Percentiles rank a stretch among this genome's conserved stretches.
Evolutionary conservation across 257 asterid species (phyloP).

Genomic region (Rehmannia glutinosa): DNA sequence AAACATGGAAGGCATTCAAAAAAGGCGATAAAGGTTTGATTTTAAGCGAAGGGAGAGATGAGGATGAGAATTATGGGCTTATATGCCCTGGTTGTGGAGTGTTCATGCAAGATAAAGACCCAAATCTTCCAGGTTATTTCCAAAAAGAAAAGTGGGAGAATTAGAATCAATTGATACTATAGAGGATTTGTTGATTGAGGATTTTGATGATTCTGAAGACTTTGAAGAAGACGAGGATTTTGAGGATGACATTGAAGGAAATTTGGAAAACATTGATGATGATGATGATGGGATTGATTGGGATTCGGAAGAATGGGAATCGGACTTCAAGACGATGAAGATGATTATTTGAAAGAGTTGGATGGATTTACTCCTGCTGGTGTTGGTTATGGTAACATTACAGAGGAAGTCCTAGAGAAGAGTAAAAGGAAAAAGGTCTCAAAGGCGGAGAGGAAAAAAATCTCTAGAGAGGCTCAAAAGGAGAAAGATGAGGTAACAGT

Average conservation of each 20-base stretch:
- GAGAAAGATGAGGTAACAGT: slow-evolving; percentile 74
- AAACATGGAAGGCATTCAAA: slow-evolving; percentile 26
- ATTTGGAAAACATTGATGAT: slow-evolving; percentile 30
- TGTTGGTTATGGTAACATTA: slow-evolving; percentile 82
- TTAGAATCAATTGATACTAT: slow-evolving; percentile 17
- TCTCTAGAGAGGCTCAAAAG: slow-evolving; percentile 54
- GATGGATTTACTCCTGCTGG: slow-evolving; percentile 87
- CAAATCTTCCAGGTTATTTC: slow-evolving; percentile 74
- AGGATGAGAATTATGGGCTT: slow-evolving; percentile 64
- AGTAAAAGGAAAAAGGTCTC: slow-evolving; percentile 51
- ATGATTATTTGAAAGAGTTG: slow-evolving; percentile 48
- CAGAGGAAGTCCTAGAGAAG: slow-evolving; percentile 65
- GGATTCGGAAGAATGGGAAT: slow-evolving; percentile 65
- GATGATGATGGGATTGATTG: slow-evolving; percentile 43
- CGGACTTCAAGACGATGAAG: slow-evolving; percentile 45
- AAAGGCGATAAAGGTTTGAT: slow-evolving; percentile 45
- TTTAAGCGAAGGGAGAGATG: slow-evolving; percentile 85
- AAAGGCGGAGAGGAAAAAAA: slow-evolving; percentile 68
- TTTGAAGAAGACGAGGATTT: slow-evolving; percentile 42
- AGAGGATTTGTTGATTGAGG: slow-evolving; percentile 41
- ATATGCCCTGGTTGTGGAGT: slow-evolving; percentile 96
- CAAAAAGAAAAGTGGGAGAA: slow-evolving; percentile 39
- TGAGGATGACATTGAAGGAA: slow-evolving; percentile 35
- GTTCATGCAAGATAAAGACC: slow-evolving; percentile 86
- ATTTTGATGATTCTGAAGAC: slow-evolving; percentile 37